Evolutionary conservation across 495 filamentous ascomycete species (phyloP).

Genomic region (Penicillium riverlandense): DNA sequence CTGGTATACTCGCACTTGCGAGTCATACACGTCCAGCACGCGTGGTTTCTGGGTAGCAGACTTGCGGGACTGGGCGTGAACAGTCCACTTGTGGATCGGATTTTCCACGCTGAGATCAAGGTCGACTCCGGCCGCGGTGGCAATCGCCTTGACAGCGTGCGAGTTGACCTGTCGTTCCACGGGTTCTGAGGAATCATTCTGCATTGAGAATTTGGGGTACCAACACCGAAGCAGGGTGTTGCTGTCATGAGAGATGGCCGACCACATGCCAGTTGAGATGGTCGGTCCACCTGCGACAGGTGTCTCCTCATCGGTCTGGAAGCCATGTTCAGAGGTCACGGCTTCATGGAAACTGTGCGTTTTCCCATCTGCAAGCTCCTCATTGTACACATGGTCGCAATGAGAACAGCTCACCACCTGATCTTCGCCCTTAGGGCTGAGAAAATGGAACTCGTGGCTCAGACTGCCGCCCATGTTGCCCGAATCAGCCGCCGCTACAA

Average conservation of each 20-base stretch:
- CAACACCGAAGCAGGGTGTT: conserved; percentile 59
- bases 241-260: conserved; percentile 62
- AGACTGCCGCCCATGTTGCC: conserved; percentile 91
- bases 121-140: conserved; percentile 48
- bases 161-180: conserved; percentile 56
- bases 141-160: conserved; percentile 59
- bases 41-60: conserved; percentile 14
- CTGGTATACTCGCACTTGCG: conserved; percentile 35
- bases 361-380: conserved; percentile 62
- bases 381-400: conserved; percentile 77
- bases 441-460: conserved; percentile 91
- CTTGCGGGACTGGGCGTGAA: conserved; percentile 28
- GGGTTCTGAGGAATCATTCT: conserved; percentile 23
- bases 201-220: conserved; percentile 45
- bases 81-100: conserved; percentile 48
- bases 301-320: conserved; percentile 22
- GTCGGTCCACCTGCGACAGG: conserved; percentile 17
- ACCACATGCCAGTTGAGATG: conserved; percentile 48
- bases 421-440: conserved; percentile 78
- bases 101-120: conserved; percentile 66
- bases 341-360: conserved; percentile 11
- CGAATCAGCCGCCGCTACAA: conserved; percentile 83
- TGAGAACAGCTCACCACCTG: conserved; percentile 64
- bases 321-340: conserved; percentile 8
- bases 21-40: conserved; percentile 38